Conservation (phyloP, 495 filamentous ascomycete species). For the Aspergillus biplanus region DNA sequence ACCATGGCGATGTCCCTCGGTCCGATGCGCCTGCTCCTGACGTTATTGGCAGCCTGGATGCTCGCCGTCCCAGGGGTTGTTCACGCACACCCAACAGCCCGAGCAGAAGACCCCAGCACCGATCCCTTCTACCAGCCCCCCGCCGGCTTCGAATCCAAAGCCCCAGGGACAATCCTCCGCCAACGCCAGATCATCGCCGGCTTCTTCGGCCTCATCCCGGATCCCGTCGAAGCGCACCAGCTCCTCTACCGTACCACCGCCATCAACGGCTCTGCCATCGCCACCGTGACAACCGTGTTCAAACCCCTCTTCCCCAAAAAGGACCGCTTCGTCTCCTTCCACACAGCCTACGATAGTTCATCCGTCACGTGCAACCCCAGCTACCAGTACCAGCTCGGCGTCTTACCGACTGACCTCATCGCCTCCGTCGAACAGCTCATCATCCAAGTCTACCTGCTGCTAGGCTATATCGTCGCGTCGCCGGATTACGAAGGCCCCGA, state of each 20-base stretch:
- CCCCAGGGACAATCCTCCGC: constrained; percentile 35
- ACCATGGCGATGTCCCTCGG: too few species aligned
- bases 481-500: constrained; percentile 43
- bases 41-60: too few species aligned
- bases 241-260: constrained; percentile 55
- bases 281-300: constrained; percentile 41
- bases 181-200: constrained; percentile 29
- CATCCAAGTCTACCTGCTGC: constrained; percentile 31
- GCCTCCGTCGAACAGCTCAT: constrained; percentile 34
- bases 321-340: constrained; percentile 40
- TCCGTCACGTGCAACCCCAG: constrained; percentile 37
- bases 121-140: constrained; percentile 43
- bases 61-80: background rate
- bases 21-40: too few species aligned
- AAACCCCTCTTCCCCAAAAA: constrained; percentile 31
- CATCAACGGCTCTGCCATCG: constrained; percentile 38
- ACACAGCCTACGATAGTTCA: constrained; percentile 41
- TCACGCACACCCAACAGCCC: background rate
- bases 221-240: constrained; percentile 42
- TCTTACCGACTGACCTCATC: constrained; percentile 33
- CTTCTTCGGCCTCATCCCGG: constrained; percentile 36
- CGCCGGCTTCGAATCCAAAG: constrained; percentile 29
- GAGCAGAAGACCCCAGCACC: constrained; percentile 21
- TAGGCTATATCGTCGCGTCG: constrained; percentile 38
- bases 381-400: constrained; percentile 35